phyloP scores from a whole-genome alignment of 768 basidiomycete species.

The Termitomyces sp. region DNA sequence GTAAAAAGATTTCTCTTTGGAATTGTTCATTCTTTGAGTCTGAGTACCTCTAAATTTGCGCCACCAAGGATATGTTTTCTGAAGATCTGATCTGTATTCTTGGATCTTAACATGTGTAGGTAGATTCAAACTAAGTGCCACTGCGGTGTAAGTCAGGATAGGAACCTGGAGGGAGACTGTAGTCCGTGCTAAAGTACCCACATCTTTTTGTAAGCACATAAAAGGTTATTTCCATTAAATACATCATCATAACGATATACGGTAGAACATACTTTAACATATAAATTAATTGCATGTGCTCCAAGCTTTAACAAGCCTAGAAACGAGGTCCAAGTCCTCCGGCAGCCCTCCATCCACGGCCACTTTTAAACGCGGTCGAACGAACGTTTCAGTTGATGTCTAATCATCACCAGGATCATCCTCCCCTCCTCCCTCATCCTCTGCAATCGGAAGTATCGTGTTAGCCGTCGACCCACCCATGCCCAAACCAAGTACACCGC shows the following conservation, averaged over 20 bases:
- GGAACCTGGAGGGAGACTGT: too few relatives aligned
- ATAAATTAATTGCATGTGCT: slow-evolving; percentile 15
- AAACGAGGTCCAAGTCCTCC: not conserved
- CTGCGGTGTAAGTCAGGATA: too few relatives aligned
- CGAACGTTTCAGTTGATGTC: not conserved
- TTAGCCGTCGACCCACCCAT: slow-evolving; percentile 4
- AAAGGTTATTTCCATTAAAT: not conserved
- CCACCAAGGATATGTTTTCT: too few relatives aligned
- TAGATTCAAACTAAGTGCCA: too few relatives aligned
- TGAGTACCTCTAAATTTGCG: too few relatives aligned
- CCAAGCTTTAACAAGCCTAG: slow-evolving; percentile 2
- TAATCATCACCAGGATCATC: slow-evolving; percentile 17
- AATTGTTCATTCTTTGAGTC: not conserved
- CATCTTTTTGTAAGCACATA: too few relatives aligned
- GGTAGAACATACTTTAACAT: slow-evolving; percentile 8
- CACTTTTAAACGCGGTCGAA: too few relatives aligned
- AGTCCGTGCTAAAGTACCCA: too few relatives aligned
- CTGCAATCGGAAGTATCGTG: slow-evolving; percentile 13
- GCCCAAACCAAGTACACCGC: slow-evolving; percentile 16
- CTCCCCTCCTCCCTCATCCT: slow-evolving; percentile 14
- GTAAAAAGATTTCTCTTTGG: not conserved
- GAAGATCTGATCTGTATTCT: too few relatives aligned
- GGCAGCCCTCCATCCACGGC: not conserved
- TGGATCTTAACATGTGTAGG: too few relatives aligned
- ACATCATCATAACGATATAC: not conserved